Conservation (phyloP, 768 basidiomycete genomes). For the Cyathus striatus region DNA sequence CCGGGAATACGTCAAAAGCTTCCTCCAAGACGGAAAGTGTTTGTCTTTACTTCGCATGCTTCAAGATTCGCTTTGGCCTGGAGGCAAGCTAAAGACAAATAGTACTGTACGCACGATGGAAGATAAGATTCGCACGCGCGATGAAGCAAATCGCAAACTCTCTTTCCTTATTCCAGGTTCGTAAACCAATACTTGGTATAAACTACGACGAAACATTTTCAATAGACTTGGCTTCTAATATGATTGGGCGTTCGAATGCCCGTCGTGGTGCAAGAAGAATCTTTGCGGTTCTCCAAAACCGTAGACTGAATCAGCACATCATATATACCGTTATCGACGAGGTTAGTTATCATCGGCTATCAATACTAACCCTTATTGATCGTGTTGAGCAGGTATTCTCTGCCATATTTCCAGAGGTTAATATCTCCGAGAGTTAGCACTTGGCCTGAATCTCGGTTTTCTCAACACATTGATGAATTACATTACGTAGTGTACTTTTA, state of each 20-base stretch:
- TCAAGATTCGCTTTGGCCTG: constrained; percentile 79
- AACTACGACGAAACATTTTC: constrained; percentile 1
- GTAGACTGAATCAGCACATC: constrained; percentile 91
- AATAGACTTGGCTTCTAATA: constrained; percentile 89
- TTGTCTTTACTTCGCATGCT: constrained; percentile 62
- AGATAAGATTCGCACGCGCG: constrained; percentile 75
- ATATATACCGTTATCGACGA: constrained; percentile 87
- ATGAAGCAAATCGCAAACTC: constrained; percentile 87
- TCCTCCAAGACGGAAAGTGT: constrained; percentile 67
- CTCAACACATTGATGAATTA: too few species aligned
- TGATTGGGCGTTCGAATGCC: constrained; percentile 97
- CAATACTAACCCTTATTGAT: not conserved
- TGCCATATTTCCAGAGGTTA: constrained; percentile 55
- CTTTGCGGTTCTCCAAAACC: constrained; percentile 91
- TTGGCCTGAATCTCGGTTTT: not conserved
- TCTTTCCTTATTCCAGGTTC: constrained; percentile 88
- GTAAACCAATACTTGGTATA: constrained; percentile 2
- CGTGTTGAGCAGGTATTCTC: constrained; percentile 42
- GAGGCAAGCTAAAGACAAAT: constrained; percentile 65
- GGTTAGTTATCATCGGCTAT: constrained; percentile 35
- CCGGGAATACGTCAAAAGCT: constrained; percentile 65
- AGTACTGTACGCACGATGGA: constrained; percentile 66
- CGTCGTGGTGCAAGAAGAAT: constrained; percentile 88
- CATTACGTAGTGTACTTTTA: too few species aligned
- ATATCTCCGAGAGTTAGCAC: constrained; percentile 1